Percentiles rank a stretch among this genome's conserved stretches.
Conservation (phyloP, 768 basidiomycete species). For the Cystofilobasidium capitatum region DNA sequence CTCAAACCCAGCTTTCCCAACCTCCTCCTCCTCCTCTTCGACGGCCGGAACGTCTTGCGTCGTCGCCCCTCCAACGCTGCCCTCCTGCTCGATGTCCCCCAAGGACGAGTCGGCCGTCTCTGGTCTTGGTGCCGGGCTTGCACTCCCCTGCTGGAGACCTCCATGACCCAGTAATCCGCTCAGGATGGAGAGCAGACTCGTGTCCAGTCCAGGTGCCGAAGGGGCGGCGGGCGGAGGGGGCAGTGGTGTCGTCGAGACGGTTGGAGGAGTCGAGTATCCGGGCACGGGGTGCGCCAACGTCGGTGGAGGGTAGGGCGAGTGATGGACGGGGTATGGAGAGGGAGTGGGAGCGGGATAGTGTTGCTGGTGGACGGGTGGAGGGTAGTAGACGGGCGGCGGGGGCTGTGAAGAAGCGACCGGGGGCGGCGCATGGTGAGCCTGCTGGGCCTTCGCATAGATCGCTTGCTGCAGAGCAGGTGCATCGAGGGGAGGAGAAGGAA, state of each 20-base stretch:
- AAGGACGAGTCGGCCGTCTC: background rate
- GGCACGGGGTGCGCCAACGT: background rate
- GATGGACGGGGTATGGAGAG: background rate
- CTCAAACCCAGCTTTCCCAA: slow-evolving; percentile 24
- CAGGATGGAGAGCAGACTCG: background rate
- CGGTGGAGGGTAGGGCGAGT: background rate
- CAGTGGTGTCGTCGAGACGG: background rate
- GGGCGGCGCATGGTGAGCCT: slow-evolving; percentile 6
- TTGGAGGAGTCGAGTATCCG: background rate
- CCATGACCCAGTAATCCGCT: background rate
- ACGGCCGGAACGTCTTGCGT: too few species aligned
- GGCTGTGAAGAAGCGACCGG: too few species aligned
- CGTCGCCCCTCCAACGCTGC: too few species aligned
- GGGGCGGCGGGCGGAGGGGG: background rate
- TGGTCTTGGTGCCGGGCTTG: background rate
- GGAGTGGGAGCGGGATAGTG: background rate
- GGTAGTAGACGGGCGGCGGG: background rate
- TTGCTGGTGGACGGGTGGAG: background rate
- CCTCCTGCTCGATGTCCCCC: too few species aligned
- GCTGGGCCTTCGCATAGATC: background rate
- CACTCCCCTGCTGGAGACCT: background rate
- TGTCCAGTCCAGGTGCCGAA: background rate
- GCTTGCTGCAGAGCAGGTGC: slow-evolving; percentile 2
- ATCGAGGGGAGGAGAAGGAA: background rate
- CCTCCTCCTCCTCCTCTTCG: slow-evolving; percentile 7